Evolutionary conservation across 352 stramenopile species (phyloP).

Genomic region (Phytophthora sansomeana): DNA sequence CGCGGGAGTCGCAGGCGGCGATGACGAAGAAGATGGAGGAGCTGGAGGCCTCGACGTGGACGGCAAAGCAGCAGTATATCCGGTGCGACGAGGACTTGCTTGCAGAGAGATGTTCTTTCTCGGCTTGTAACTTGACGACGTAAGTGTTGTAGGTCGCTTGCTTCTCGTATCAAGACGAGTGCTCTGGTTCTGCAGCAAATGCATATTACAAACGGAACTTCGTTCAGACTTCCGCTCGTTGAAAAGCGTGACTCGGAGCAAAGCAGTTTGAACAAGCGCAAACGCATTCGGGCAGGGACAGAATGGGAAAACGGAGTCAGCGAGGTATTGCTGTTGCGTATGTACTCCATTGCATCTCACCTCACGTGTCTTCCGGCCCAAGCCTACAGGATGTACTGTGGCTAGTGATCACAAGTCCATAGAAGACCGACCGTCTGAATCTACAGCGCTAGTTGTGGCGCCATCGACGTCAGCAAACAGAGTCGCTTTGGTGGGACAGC

Average conservation of each 20-base stretch:
- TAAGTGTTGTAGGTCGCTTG: conserved; percentile 50
- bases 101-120: background rate
- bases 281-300: conserved; percentile 32
- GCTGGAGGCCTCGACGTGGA: conserved; percentile 43
- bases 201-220: conserved; percentile 31
- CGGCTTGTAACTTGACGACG: background rate
- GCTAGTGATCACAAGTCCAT: background rate
- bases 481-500: background rate
- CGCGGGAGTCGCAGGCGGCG: conserved; percentile 52
- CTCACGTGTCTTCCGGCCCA: conserved; percentile 33
- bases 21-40: conserved; percentile 57
- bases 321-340: conserved; percentile 34
- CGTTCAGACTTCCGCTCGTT: conserved; percentile 31
- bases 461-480: conserved; percentile 1
- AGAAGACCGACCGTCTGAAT: background rate
- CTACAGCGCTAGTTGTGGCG: conserved; percentile 3
- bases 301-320: conserved; percentile 2
- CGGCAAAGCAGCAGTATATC: conserved; percentile 69
- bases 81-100: conserved; percentile 31
- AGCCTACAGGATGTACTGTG: conserved; percentile 23
- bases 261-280: conserved; percentile 51
- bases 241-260: conserved; percentile 41
- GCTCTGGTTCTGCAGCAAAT: conserved; percentile 56
- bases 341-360: conserved; percentile 8
- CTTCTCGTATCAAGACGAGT: conserved; percentile 62